Evolutionary conservation across 495 filamentous ascomycete genomes (phyloP).

Genomic region (Gamarada debralockiae): DNA sequence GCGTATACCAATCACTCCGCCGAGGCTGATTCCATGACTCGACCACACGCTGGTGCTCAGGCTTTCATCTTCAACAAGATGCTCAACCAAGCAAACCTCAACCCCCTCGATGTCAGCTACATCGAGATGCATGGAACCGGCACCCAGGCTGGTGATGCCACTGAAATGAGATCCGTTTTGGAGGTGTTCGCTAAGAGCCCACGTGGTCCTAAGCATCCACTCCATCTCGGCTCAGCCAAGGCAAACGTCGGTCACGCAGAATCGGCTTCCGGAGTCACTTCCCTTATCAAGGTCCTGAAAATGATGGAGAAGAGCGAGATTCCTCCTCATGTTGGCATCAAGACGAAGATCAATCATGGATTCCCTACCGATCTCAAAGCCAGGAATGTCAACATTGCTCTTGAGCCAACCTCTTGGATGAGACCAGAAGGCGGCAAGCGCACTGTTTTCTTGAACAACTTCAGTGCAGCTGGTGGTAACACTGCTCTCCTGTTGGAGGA

Average conservation of each 20-base stretch:
- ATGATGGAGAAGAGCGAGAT: slow-evolving; percentile 79
- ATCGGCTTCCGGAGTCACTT: slow-evolving; percentile 80
- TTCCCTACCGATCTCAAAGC: slow-evolving; percentile 71
- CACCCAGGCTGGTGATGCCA: slow-evolving; percentile 75
- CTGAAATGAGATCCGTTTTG: slow-evolving; percentile 73
- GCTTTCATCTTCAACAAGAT: slow-evolving; percentile 65
- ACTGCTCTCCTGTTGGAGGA: slow-evolving; percentile 61
- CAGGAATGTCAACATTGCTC: slow-evolving; percentile 69
- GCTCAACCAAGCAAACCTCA: slow-evolving; percentile 60
- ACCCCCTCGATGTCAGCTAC: slow-evolving; percentile 73
- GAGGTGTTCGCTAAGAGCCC: slow-evolving; percentile 61
- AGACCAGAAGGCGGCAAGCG: not conserved
- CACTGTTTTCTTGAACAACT: slow-evolving; percentile 35
- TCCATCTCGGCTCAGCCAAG: slow-evolving; percentile 72
- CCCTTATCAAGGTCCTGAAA: slow-evolving; percentile 68
- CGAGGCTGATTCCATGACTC: slow-evolving; percentile 58
- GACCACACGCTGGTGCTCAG: slow-evolving; percentile 41
- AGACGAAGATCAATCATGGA: slow-evolving; percentile 71
- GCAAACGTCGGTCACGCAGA: slow-evolving; percentile 89
- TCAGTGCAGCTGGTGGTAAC: slow-evolving; percentile 53
- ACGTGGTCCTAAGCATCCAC: slow-evolving; percentile 61
- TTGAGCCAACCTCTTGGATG: slow-evolving; percentile 47
- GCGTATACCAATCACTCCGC: slow-evolving; percentile 66
- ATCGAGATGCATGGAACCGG: slow-evolving; percentile 89
- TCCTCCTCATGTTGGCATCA: slow-evolving; percentile 82